Base-by-base conservation (phyloP, 768 basidiomycete genomes). In the Strobilomyces confusus region DNA sequence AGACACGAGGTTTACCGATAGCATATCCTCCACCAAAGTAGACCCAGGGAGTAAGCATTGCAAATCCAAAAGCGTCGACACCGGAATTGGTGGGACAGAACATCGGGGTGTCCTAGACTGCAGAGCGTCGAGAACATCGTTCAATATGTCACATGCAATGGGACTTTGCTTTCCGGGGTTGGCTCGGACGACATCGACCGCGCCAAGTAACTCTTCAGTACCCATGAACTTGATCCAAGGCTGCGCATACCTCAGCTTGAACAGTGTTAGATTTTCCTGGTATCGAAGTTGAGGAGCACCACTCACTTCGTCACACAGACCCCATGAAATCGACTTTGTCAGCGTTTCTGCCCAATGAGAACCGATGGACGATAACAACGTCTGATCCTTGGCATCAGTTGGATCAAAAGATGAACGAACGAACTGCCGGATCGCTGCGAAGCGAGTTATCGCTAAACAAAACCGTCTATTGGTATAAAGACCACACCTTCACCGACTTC, bases 181-280 rank as follows among this genome's bases (percentile, higher is more conserved):
- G 7, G 47, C 41, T 19, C 59, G 58, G 45, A 78, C 56, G 8
- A 68, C 52, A 57, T 81, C 77, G 12, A 89, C 60, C 7, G 80
- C 67, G 6, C 65, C 57, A 4, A 81, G 67, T 3, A 83, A 63
- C 15, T 75, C 74, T 3, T 69, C 58, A 3, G 67, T 60, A 6
- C 71, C 63, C 59, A 86, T 75, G 59, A 79, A 86, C 37, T 71
- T 74, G 40, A 86, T 70, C 88, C 88, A 91, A 14, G 56, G 57
- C 0, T 38, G 52, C 5, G 32, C 56, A 46, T 43, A 32, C 12
- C n/a, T 52, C 44, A 54, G 56, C 63, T 66, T 57, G 29, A 29
- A 20, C 37, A 25, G 1, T 12, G 23, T 52, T 37, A 58, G 20
- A 44, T 50, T 14, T 33, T 49, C 37, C 41, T 2, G 4, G 9